Evolutionary conservation across 1,284 basidiomycete species (phyloP), one percentile per base, ranked within the genome.

Genomic region (Cystobasidium slooffiae): DNA sequence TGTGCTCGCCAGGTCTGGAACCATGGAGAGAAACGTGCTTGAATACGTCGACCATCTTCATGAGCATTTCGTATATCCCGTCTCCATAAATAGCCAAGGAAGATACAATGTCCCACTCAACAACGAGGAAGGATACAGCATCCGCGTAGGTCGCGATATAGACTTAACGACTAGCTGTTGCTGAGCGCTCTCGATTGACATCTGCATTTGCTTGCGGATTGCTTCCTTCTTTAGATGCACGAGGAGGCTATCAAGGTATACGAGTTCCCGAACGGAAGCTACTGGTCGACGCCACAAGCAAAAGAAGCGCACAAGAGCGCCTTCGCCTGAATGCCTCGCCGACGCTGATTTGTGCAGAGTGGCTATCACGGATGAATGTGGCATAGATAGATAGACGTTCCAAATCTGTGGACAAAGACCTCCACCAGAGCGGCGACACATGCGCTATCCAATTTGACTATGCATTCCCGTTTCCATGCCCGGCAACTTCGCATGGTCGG

Each of bases 11-110:
- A 66, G 64, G 3, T 94, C 93, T 1, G 95, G 93, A 1, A 88
- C 88, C 52, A 94, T 95, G 89, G 93, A 96, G 80, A 88, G 91
- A 72, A 97, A 97, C 80, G 94, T 96, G 14, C 88, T 97, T 72
- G 94, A 86, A 78, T 86, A 81, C 76, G 89, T 90, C 39, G 91
- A 93, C 83, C 94, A 97, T 82, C 84, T 97, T 56, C 94, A 97
- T 83, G 93, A 97, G 76, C 92, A 97, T 83, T 97, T 97, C 84
- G 84, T 90, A 68, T 89, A 89, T 79, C 93, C 93, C 3, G 93
- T 92, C 79, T 90, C 91, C 47, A 94, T 97, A 85, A 96, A 96
- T 84, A 80, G 84, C 10, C 85, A 87, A 46, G 94, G 94, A 31
- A 86, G 92, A 61, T 97, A 97, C 84, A 94, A 94, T 77, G 88